Evolutionary conservation across 2,329 filamentous ascomycete genomes (phyloP), one percentile per base, ranked within the genome.

Genomic region (Aspergillus tanneri): DNA sequence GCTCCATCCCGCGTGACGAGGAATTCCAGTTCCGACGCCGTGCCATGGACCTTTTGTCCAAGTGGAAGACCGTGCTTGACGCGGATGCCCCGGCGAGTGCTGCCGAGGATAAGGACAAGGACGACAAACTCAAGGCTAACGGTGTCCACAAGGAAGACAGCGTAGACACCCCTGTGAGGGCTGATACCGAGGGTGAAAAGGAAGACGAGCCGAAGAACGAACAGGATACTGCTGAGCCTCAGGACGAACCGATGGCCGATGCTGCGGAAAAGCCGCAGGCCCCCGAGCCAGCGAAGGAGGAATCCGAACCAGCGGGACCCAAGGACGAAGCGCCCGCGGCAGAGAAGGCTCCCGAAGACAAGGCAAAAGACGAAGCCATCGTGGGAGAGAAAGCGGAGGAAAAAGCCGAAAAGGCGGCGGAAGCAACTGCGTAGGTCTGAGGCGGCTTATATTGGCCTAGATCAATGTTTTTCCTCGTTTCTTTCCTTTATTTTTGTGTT

Each of bases 11-110:
- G 4, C 86, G 85, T 52, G 93, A 99, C 56, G 88, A 91, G 27
- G 88, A 95, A 57, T 95, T 86, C 70, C 76, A 87, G 46, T 96
- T 99, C 81, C 95, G 93, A 75, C 77, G 84, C 56, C 86, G 93
- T 43, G 91, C 90, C 27, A 80, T 87, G 56, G 77, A 80, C 5
- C 78, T 99, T 39, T 77, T 97, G n/a, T 84, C 86, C 56, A 87
- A 86, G 70, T 99, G 93, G 93, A 95, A 87, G 69, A 86, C 87
- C 68, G 79, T 90, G 27, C 78, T 97, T n/a, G 81, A 82, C 25
- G 75, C 73, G 12, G 85, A 86, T 38, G 70, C 73, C 23, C 70
- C 69, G 8, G 64, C 73, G 9, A 64, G 76, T 8, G 57, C 65
- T 9, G 63, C 65, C 5, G 66, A 70, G 38, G 54, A 62, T 21